Evolutionary conservation across 331 rosid species (phyloP).

Genomic region (Spiraea crenata): DNA sequence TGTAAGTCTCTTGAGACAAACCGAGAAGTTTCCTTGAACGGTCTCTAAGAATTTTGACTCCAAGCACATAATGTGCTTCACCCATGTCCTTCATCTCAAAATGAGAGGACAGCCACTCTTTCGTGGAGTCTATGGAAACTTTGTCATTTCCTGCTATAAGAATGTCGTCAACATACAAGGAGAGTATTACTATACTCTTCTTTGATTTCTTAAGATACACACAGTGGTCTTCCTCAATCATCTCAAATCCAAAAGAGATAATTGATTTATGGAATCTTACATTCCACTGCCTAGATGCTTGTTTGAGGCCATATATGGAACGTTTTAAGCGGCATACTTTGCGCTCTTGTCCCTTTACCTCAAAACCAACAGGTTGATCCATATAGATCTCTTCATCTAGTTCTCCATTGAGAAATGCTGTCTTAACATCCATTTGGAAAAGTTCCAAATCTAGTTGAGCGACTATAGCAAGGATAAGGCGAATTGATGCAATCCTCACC

Average conservation of each 20-base stretch:
- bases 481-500: not conserved
- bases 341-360: not conserved
- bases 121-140: no score
- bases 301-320: not conserved
- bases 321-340: not conserved
- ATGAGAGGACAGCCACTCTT: no score
- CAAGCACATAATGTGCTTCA: not conserved
- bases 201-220: no score
- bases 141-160: no score
- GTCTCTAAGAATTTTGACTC: not conserved
- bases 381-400: no score
- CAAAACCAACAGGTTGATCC: not conserved
- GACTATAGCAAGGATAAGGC: not conserved
- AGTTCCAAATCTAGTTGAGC: not conserved
- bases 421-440: not conserved
- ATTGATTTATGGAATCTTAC: not conserved
- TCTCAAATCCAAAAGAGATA: no score
- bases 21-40: not conserved
- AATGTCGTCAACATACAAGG: no score
- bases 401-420: not conserved
- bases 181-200: no score
- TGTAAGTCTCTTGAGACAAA: constrained; percentile 5
- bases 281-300: not conserved
- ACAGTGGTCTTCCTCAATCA: no score
- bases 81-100: no score